Conservation (phyloP, 495 filamentous ascomycete genomes). For the Hyphodiscus hymeniophilus region DNA sequence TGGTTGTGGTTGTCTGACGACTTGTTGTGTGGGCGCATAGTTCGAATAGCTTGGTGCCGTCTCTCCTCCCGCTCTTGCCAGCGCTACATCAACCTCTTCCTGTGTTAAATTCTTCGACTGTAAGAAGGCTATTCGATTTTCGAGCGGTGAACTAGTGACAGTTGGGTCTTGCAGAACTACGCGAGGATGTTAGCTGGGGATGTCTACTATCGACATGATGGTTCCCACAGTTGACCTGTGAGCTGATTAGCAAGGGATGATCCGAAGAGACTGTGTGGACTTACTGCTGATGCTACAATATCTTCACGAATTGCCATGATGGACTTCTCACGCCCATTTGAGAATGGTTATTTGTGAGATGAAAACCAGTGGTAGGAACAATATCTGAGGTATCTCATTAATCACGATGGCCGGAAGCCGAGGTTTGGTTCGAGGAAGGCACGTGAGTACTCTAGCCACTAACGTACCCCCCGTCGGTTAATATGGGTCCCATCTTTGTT, state of each 20-base stretch:
- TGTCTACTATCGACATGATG: constrained; percentile 13
- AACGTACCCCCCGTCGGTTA: too few relatives aligned
- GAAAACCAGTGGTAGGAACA: neutral
- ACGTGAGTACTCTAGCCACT: too few relatives aligned
- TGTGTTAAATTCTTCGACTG: constrained; percentile 95
- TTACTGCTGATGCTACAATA: constrained; percentile 71
- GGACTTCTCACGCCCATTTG: constrained; percentile 5
- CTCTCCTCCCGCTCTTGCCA: constrained; percentile 62
- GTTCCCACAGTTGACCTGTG: constrained; percentile 45
- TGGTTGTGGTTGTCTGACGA: constrained; percentile 42
- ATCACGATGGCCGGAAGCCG: too few relatives aligned
- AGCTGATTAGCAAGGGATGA: constrained; percentile 27
- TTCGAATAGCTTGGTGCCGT: constrained; percentile 33
- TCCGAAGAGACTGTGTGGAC: constrained; percentile 20
- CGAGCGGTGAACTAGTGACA: constrained; percentile 81
- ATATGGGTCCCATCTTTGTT: too few relatives aligned
- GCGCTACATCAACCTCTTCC: constrained; percentile 82
- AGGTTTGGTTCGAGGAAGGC: too few relatives aligned
- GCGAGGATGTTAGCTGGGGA: constrained; percentile 11
- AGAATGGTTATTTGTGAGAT: neutral
- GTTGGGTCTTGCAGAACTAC: constrained; percentile 89
- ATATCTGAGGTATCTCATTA: too few relatives aligned
- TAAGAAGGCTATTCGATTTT: constrained; percentile 87
- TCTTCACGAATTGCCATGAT: constrained; percentile 79
- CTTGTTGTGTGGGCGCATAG: constrained; percentile 41